Evolutionary conservation across 2,329 filamentous ascomycete genomes (phyloP), one percentile per base, ranked within the genome.

Genomic region (Daldinia eschscholtzii): DNA sequence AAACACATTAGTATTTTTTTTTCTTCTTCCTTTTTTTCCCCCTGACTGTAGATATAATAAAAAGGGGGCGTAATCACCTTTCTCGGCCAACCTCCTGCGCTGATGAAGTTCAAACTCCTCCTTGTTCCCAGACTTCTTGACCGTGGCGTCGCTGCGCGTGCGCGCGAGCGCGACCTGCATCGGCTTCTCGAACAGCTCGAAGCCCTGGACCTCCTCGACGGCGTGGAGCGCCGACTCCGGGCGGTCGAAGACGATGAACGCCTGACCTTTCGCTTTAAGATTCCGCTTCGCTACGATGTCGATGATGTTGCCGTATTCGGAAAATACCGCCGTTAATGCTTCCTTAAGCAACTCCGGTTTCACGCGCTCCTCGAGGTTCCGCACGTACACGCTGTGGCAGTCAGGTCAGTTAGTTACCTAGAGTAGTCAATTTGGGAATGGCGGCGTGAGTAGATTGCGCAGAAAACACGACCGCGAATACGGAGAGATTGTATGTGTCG

Each of bases 61-160:
- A n/a, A n/a, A n/a, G n/a, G n/a, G n/a, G n/a, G n/a, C n/a, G n/a
- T n/a, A n/a, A 81, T 50, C 82, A 97, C 95, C 94, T 82, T 98
- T 98, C 84, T 97, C 93, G 30, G 93, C 95, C 67, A 96, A 80
- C 57, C 96, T 86, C 75, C 91, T 88, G 71, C 92, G 85, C 86
- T 97, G 97, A 82, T 98, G 95, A 69, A 86, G 84, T 79, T 98
- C 95, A 65, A 97, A 88, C 69, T 94, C 93, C n/a, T 94, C 91
- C 18, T 89, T 86, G 5, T 85, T 90, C n/a, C 91, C 92, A 28
- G 90, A 88, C 65, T 85, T 84, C 80, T 92, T 85, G 18, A 99
- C 92, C 0, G 92, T 97, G 57, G 93, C 94, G 83, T 99, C 96
- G 79, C 94, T 97, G 69, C 88, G 87, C 4, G 92, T 93, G 76